Percentiles rank a stretch among this genome's conserved stretches.
phyloP scores from a whole-genome alignment of 805 yeast species.

The Lipomyces lipofer region DNA sequence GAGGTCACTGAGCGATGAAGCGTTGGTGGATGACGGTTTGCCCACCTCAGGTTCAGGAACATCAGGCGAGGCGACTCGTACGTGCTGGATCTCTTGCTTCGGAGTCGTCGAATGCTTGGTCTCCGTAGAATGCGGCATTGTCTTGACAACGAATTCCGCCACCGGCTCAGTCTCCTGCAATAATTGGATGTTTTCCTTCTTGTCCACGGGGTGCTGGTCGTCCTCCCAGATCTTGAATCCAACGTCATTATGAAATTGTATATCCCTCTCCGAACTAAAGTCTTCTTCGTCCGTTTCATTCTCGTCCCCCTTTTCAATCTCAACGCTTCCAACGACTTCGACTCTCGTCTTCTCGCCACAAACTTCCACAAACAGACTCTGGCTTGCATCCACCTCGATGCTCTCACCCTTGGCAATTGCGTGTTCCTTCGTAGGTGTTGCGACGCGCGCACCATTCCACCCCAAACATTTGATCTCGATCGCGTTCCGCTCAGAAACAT shows the following conservation, averaged over 20 bases:
- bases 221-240: conserved; percentile 23
- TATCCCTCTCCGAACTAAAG: conserved; percentile 10
- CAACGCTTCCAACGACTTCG: conserved; percentile 50
- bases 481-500: conserved; percentile 42
- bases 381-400: conserved; percentile 61
- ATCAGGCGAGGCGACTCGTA: not conserved
- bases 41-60: not conserved
- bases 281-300: conserved; percentile 47
- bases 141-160: not conserved
- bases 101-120: too few species aligned
- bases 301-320: conserved; percentile 50
- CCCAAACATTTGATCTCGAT: conserved; percentile 72
- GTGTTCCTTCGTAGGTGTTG: conserved; percentile 53
- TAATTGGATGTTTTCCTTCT: conserved; percentile 9
- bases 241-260: not conserved
- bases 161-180: not conserved
- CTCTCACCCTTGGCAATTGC: conserved; percentile 63
- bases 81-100: not conserved
- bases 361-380: conserved; percentile 66
- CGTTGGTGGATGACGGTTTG: not conserved
- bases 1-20: not conserved
- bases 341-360: conserved; percentile 62
- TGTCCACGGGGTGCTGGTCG: conserved; percentile 2
- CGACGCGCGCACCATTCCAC: conserved; percentile 72
- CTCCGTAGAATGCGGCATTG: too few species aligned